Percentiles rank a stretch among this genome's conserved stretches.
These are phyloP conservation scores for Cladorrhinum sp. DNA, from an alignment of 2,329 filamentous ascomycete species.

Conservation along the genomic window DNA sequence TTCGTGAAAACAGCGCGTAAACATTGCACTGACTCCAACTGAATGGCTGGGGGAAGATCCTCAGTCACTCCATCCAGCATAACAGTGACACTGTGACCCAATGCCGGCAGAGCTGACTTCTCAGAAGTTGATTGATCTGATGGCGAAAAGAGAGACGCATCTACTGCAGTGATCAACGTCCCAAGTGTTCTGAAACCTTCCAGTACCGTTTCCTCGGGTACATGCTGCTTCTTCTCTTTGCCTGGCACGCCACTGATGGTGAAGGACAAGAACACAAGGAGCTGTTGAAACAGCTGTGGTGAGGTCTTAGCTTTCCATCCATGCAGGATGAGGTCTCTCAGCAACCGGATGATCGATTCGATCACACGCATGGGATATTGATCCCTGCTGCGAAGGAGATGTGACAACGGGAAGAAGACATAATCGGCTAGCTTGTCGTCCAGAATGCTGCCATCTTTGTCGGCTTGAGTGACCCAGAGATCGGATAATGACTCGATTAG, in stretches of 20 bases:
- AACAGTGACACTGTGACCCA: slow-evolving; percentile 80
- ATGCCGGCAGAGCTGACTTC: slow-evolving; percentile 65
- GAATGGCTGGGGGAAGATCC: slow-evolving; percentile 63
- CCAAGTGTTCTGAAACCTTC: slow-evolving; percentile 69
- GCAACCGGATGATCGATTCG: slow-evolving; percentile 73
- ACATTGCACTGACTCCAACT: slow-evolving; percentile 65
- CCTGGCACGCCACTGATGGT: slow-evolving; percentile 71
- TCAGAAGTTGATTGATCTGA: slow-evolving; percentile 32
- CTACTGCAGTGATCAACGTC: slow-evolving; percentile 61
- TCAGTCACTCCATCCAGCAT: slow-evolving; percentile 71
- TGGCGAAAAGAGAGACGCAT: slow-evolving; percentile 38
- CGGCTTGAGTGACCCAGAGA: slow-evolving; percentile 26
- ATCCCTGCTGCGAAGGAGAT: slow-evolving; percentile 75
- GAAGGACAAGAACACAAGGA: slow-evolving; percentile 80
- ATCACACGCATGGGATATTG: slow-evolving; percentile 67
- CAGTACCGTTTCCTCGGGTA: slow-evolving; percentile 71
- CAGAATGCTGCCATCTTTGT: slow-evolving; percentile 48
- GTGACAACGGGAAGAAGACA: slow-evolving; percentile 87
- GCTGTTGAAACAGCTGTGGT: slow-evolving; percentile 72
- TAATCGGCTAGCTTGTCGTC: slow-evolving; percentile 89
- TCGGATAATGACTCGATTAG: slow-evolving; percentile 20
- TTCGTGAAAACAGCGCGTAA: slow-evolving; percentile 60
- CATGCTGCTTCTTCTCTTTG: slow-evolving; percentile 43
- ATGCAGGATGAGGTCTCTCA: slow-evolving; percentile 68
- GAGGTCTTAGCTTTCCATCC: slow-evolving; percentile 77